Base-by-base conservation (phyloP, 345 rosid species). In the Citrus sp. region DNA sequence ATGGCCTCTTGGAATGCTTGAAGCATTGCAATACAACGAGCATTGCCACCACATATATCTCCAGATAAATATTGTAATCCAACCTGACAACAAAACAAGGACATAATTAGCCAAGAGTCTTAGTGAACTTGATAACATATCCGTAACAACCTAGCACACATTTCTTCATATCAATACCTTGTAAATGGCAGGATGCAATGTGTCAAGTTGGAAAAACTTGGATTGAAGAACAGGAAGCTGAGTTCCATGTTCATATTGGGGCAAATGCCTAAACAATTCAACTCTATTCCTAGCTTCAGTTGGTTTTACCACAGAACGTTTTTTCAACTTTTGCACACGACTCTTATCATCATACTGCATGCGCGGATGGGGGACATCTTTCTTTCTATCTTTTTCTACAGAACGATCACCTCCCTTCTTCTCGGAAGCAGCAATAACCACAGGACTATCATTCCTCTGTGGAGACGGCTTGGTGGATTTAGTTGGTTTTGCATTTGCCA, bases 21-120 rank as follows among this genome's bases (percentile, higher is more conserved):
- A 72, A 96, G 93, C 98, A 96, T 94, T n/a, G 97, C 98, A 72
- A 96, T 94, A 82, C 99, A 96, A 28, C 97, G 94, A 34, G 98
- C 99, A 86, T 96, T 96, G 69, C 98, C 94, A 68, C 99, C 98
- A 66, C 82, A 84, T 51, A 94, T 78, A 83, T 96, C 97, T 80
- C 98, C 98, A 3, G 90, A 87, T 30, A 96, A 82, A 81, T 94
- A 94, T 40, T 92, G 97, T 77, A 94, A 91, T 70, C 98, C 99
- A 80, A 92, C 97, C 99, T 94, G 79, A 67, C 79, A 80, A 85
- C 70, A 87, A 24, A 30, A 60, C 22, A 80, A 71, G 12, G 12
- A 42, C 69, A 49, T n/a, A 25, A 78, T 56, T 9, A 55, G 55
- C 74, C 67, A 72, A 18, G 12, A 24, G 22, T 21, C 10, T 30